Evolutionary conservation across 2,329 filamentous ascomycete genomes (phyloP).

Genomic region (Fusarium continuum): DNA sequence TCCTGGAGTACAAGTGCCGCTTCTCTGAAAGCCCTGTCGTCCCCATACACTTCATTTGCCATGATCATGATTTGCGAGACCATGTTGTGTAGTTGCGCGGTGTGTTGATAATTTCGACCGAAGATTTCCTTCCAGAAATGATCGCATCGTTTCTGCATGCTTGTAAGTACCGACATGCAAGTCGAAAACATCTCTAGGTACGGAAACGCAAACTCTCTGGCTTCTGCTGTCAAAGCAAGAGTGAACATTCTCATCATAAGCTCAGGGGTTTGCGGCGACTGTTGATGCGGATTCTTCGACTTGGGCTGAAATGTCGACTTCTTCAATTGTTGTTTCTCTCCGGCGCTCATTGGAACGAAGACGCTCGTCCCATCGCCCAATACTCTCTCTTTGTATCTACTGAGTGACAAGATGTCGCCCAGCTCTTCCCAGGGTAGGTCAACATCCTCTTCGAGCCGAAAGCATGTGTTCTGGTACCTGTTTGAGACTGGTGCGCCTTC

Average conservation of each 20-base stretch:
- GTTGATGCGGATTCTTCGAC: neutral
- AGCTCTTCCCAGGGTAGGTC: neutral
- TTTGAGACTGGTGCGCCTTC: neutral
- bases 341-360: neutral
- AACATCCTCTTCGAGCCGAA: accelerated
- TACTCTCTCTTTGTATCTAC: neutral
- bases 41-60: neutral
- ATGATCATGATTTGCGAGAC: neutral
- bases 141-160: neutral
- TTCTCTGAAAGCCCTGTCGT: neutral
- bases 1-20: neutral
- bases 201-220: neutral
- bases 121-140: neutral
- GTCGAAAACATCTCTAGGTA: neutral
- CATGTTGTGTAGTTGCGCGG: too few species aligned
- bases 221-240: neutral
- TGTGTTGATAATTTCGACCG: too few species aligned
- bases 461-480: neutral
- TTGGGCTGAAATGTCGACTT: neutral
- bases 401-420: neutral
- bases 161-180: neutral
- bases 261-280: neutral
- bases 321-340: neutral
- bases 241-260: neutral
- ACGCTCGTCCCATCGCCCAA: neutral